These are phyloP conservation scores for barley (Hordeum vulgare) DNA, from an alignment of 176 grass and related monocot species.

Conservation along the genomic window DNA sequence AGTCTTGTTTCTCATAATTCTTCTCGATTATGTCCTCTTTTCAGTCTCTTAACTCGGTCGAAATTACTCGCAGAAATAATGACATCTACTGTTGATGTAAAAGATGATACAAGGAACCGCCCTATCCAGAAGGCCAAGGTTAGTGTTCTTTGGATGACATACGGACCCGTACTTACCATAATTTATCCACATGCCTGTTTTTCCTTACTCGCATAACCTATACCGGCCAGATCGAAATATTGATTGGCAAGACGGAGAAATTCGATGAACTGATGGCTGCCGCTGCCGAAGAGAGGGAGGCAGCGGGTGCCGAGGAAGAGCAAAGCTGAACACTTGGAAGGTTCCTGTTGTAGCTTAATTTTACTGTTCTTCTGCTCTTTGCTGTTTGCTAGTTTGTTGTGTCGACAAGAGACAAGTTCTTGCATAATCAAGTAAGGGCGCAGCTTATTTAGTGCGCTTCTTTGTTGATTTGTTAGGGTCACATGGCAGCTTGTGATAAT, in stretches of 20 bases:
- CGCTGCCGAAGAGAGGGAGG: conserved; percentile 62
- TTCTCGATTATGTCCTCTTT: not conserved
- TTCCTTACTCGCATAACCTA: not conserved
- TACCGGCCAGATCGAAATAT: conserved; percentile 72
- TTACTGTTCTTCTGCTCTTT: conserved; percentile 28
- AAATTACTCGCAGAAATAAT: conserved; percentile 54
- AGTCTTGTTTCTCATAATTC: conserved; percentile 16
- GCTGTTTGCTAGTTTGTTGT: conserved; percentile 26
- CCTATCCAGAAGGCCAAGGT: conserved; percentile 97
- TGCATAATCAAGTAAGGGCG: conserved; percentile 29
- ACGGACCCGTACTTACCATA: not conserved
- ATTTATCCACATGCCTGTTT: not conserved
- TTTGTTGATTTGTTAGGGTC: conserved; percentile 36
- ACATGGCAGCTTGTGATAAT: conserved; percentile 18
- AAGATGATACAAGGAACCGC: conserved; percentile 57
- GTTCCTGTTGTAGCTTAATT: conserved; percentile 42
- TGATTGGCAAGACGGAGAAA: conserved; percentile 77
- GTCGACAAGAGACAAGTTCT: not conserved
- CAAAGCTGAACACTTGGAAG: conserved; percentile 48
- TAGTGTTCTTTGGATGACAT: not conserved
- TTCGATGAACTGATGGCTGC: conserved; percentile 93
- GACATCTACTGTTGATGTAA: conserved; percentile 83
- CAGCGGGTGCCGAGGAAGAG: conserved; percentile 49
- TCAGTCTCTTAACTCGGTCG: not conserved
- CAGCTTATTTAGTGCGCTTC: conserved; percentile 38